A percentile compares a stretch with the other conserved stretches of the same genome.
phyloP scores from a whole-genome alignment of 1,284 basidiomycete species.

The Apiotrichum akiyoshidainum region DNA sequence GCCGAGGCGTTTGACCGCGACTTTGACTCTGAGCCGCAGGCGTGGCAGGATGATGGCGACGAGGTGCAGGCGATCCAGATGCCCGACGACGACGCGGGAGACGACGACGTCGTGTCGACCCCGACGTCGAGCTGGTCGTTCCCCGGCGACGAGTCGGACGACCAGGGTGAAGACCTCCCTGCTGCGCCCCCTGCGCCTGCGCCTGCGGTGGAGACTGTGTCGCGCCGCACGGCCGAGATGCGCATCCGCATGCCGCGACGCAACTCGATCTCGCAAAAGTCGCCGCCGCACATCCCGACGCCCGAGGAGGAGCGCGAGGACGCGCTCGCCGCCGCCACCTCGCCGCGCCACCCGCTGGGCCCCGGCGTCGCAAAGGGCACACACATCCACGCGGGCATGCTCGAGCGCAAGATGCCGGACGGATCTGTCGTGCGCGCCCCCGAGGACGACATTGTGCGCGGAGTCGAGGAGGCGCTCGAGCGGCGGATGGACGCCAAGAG shows the following conservation, averaged over 20 bases:
- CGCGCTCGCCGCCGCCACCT: conserved; percentile 33
- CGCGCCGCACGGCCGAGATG: neutral
- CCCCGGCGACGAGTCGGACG: conserved; percentile 36
- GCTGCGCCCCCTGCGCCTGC: conserved; percentile 6
- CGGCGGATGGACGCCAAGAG: conserved; percentile 6
- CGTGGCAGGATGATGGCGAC: conserved; percentile 4
- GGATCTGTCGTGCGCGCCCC: conserved; percentile 38
- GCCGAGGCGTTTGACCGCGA: conserved; percentile 44
- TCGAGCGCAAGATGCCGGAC: conserved; percentile 42
- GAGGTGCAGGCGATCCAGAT: conserved; percentile 7
- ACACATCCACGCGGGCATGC: conserved; percentile 36
- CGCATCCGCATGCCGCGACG: neutral
- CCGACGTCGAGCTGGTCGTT: conserved; percentile 36
- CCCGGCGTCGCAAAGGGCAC: conserved; percentile 46
- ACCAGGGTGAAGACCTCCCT: conserved; percentile 42
- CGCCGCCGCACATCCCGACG: conserved; percentile 1
- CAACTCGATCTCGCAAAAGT: neutral
- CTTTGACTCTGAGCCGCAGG: conserved; percentile 20
- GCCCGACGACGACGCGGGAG: conserved; percentile 6
- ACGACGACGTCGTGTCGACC: conserved; percentile 11
- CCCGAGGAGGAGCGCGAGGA: conserved; percentile 10
- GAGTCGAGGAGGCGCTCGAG: conserved; percentile 36
- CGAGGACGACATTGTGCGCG: conserved; percentile 47
- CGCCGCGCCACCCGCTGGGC: conserved; percentile 40
- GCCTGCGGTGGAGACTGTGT: neutral